Evolutionary conservation across 495 filamentous ascomycete species (phyloP).

Genomic region (Aspergillus conjunctus): DNA sequence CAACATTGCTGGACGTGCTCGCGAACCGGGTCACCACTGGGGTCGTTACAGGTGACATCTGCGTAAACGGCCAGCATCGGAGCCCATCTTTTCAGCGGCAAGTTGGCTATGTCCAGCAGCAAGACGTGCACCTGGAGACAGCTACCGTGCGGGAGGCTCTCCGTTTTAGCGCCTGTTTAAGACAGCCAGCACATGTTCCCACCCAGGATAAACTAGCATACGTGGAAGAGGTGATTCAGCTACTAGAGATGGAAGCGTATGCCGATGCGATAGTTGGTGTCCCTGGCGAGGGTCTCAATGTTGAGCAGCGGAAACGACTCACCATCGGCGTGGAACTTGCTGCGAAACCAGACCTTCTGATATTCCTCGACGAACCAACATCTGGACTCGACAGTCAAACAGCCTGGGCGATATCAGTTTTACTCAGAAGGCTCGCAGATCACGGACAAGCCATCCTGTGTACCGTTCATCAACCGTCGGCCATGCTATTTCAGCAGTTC

Average conservation of each 20-base stretch:
- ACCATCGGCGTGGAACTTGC: slow-evolving; percentile 89
- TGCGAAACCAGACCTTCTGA: slow-evolving; percentile 77
- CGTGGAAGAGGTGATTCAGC: slow-evolving; percentile 87
- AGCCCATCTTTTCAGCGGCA: slow-evolving; percentile 88
- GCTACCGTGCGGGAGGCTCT: slow-evolving; percentile 83
- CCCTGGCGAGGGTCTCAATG: slow-evolving; percentile 84
- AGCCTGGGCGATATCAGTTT: slow-evolving; percentile 77
- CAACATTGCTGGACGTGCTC: slow-evolving; percentile 53
- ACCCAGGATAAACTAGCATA: slow-evolving; percentile 79
- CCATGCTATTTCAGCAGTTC: slow-evolving; percentile 88
- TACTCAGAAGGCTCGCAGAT: slow-evolving; percentile 81
- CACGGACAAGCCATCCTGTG: slow-evolving; percentile 85
- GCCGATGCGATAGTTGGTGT: slow-evolving; percentile 90
- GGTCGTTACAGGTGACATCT: slow-evolving; percentile 86
- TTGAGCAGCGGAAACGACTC: slow-evolving; percentile 84
- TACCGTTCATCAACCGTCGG: slow-evolving; percentile 92
- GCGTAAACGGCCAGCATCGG: slow-evolving; percentile 74
- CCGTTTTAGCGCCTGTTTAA: slow-evolving; percentile 77
- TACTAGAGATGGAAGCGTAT: slow-evolving; percentile 85
- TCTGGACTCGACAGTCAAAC: slow-evolving; percentile 86
- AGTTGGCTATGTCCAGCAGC: slow-evolving; percentile 91
- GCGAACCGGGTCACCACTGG: slow-evolving; percentile 81
- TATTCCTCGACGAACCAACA: slow-evolving; percentile 94
- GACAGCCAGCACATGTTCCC: slow-evolving; percentile 71
- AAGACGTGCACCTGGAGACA: slow-evolving; percentile 86